Conservation (phyloP, 2,329 filamentous ascomycete genomes). For the Ceratocystiopsis brevicomis region DNA sequence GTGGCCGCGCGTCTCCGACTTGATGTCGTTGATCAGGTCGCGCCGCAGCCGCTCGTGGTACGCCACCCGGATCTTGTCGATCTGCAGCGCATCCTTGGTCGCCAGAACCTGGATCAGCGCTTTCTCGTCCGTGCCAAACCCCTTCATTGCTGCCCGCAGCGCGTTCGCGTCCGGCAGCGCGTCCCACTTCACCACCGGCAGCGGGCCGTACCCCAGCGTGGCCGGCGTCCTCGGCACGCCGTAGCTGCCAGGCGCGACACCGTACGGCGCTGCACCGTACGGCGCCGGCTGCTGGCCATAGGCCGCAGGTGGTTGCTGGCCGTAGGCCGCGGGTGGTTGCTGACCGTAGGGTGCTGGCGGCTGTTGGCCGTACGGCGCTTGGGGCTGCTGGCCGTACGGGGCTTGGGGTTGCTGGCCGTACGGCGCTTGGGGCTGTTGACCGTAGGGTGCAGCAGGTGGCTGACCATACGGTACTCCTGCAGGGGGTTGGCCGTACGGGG, state of each 20-base stretch:
- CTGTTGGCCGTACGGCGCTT: slow-evolving; percentile 10
- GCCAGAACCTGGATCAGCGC: slow-evolving; percentile 51
- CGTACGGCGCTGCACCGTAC: slow-evolving; percentile 19
- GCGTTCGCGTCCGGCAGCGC: slow-evolving; percentile 48
- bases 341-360: slow-evolving; percentile 11
- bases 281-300: slow-evolving; percentile 21
- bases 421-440: slow-evolving; percentile 1
- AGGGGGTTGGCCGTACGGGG: slow-evolving; percentile 14
- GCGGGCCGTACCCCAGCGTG: slow-evolving; percentile 55
- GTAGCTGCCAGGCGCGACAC: slow-evolving; percentile 3
- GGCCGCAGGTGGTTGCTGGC: slow-evolving; percentile 10
- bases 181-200: slow-evolving; percentile 51
- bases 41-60: slow-evolving; percentile 48
- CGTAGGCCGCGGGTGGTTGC: slow-evolving; percentile 15
- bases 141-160: slow-evolving; percentile 74
- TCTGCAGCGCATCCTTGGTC: slow-evolving; percentile 58
- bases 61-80: slow-evolving; percentile 45
- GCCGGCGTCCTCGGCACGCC: slow-evolving; percentile 38
- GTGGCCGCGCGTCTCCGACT: slow-evolving; percentile 57
- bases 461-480: slow-evolving; percentile 6
- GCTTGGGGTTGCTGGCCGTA: slow-evolving; percentile 11
- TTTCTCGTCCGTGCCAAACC: slow-evolving; percentile 72
- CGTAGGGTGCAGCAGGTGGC: background rate
- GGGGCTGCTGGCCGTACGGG: slow-evolving; percentile 9
- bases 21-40: slow-evolving; percentile 55